Percentiles rank a stretch among this genome's conserved stretches.
Conservation (phyloP, 495 filamentous ascomycete species). For the Annulohypoxylon moriforme region DNA sequence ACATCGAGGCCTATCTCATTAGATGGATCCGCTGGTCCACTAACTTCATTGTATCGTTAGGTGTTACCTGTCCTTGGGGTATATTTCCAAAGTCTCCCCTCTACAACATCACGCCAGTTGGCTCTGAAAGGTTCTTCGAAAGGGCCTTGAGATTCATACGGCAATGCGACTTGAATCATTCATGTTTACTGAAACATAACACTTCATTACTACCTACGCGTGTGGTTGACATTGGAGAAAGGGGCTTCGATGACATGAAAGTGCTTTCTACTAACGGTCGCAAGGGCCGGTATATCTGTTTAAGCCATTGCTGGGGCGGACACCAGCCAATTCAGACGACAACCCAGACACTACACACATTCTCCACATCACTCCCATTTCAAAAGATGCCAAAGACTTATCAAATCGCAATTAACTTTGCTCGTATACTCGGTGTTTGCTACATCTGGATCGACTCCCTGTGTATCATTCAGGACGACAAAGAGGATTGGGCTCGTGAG, state of each 20-base stretch:
- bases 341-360: neutral
- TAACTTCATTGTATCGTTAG: too few species aligned
- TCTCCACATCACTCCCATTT: neutral
- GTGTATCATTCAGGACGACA: neutral
- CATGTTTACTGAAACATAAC: neutral
- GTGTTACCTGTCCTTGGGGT: neutral
- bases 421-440: neutral
- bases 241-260: neutral
- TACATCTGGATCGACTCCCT: neutral
- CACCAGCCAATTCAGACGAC: neutral
- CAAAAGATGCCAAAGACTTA: neutral
- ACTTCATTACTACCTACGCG: neutral
- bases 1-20: neutral
- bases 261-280: neutral
- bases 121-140: neutral
- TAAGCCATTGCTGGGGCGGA: neutral
- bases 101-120: neutral
- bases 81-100: neutral
- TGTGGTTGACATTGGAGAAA: neutral
- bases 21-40: neutral
- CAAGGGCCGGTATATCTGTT: neutral
- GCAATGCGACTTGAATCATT: neutral
- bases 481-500: neutral
- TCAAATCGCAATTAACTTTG: neutral
- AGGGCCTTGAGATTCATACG: neutral